Conservation (phyloP, 768 basidiomycete species). For the Tricholoma hemisulphureum region DNA sequence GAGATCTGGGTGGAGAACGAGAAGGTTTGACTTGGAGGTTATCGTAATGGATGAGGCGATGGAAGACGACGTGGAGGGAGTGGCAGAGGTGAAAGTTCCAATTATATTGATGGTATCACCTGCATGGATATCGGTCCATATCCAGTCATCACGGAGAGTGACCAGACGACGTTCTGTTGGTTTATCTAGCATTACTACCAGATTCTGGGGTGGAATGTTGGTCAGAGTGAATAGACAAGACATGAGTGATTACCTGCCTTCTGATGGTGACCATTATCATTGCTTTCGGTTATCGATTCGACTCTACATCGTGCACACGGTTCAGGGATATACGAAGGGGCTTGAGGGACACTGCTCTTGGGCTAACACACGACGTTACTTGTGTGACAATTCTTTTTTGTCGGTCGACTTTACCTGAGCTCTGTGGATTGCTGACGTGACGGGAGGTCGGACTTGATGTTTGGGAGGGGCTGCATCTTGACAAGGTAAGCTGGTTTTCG, state of each 20-base stretch:
- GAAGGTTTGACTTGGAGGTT: slow-evolving; percentile 59
- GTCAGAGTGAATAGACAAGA: not conserved
- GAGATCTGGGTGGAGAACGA: slow-evolving; percentile 90
- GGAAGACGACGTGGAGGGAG: slow-evolving; percentile 32
- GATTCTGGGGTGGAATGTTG: slow-evolving; percentile 33
- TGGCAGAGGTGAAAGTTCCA: slow-evolving; percentile 38
- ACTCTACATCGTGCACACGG: slow-evolving; percentile 59
- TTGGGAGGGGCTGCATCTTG: slow-evolving; percentile 17
- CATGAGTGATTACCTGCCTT: slow-evolving; percentile 35
- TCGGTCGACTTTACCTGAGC: slow-evolving; percentile 15
- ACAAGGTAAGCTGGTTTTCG: slow-evolving; percentile 9
- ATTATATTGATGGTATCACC: slow-evolving; percentile 83
- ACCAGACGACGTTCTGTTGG: slow-evolving; percentile 45
- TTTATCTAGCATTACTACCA: slow-evolving; percentile 48
- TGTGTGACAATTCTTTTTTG: slow-evolving; percentile 3
- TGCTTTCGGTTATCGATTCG: slow-evolving; percentile 40
- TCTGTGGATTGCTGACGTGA: slow-evolving; percentile 5
- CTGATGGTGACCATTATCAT: slow-evolving; percentile 28
- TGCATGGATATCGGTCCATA: slow-evolving; percentile 53
- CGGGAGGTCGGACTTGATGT: slow-evolving; percentile 4
- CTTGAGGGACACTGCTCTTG: slow-evolving; percentile 9
- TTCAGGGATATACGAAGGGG: slow-evolving; percentile 28
- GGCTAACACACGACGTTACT: slow-evolving; percentile 1
- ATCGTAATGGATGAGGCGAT: slow-evolving; percentile 52
- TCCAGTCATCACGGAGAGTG: slow-evolving; percentile 78